phyloP scores from a whole-genome alignment of 345 rosid genomes.

The Conringia planisiliqua region DNA sequence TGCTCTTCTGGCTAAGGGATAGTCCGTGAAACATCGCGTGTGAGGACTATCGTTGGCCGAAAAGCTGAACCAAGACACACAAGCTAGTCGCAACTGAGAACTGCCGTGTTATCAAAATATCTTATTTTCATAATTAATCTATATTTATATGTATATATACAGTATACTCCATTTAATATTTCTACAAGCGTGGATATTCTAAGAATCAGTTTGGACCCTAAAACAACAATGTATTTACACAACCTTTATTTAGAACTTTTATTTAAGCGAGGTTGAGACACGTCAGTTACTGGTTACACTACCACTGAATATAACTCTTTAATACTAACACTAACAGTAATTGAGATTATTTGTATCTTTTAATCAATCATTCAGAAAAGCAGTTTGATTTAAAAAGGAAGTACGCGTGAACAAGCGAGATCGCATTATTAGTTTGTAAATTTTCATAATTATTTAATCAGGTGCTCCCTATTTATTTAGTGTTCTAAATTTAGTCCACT shows the following conservation, averaged over 20 bases:
- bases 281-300: not conserved
- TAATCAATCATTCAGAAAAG: not conserved
- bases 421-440: not conserved
- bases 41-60: not conserved
- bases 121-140: not conserved
- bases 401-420: not conserved
- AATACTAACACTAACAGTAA: not conserved
- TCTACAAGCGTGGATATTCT: not conserved
- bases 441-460: not conserved
- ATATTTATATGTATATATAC: not conserved
- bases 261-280: not conserved
- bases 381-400: not conserved
- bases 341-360: not conserved
- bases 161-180: not conserved
- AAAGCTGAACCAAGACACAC: not conserved
- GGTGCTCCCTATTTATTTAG: not conserved
- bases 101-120: not conserved
- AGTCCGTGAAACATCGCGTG: not conserved
- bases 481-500: not conserved
- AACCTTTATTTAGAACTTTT: not conserved
- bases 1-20: not conserved
- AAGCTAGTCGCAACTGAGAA: not conserved
- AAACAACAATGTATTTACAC: not conserved
- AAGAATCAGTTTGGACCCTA: not conserved
- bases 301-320: not conserved